phyloP scores from a whole-genome alignment of 257 asterid genomes.

The Pogostemon cablin region DNA sequence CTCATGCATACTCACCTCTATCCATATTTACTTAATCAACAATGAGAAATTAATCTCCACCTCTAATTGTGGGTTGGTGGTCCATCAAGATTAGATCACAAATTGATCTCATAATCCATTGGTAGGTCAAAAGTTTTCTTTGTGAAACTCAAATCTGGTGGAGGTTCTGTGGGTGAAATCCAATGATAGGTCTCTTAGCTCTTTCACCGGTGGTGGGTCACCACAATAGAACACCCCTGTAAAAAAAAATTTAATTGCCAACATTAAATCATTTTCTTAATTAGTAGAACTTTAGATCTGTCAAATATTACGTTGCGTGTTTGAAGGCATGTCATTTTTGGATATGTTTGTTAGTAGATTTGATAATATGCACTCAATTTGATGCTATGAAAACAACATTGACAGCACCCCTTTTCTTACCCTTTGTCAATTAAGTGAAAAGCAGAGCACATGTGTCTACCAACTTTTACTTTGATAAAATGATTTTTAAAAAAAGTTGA shows the following conservation, averaged over 20 bases:
- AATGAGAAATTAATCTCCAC: constrained; percentile 19
- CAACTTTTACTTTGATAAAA: constrained; percentile 20
- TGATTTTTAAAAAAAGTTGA: constrained; percentile 9
- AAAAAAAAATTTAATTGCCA: background rate
- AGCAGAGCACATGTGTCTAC: constrained; percentile 28
- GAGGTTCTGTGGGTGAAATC: constrained; percentile 74
- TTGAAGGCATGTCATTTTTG: background rate
- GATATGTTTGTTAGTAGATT: background rate
- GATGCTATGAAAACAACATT: constrained; percentile 7
- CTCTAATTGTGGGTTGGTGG: constrained; percentile 33
- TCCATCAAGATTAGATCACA: constrained; percentile 33
- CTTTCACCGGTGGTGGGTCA: constrained; percentile 77
- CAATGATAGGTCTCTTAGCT: constrained; percentile 61
- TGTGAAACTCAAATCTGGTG: constrained; percentile 88
- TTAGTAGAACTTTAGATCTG: background rate
- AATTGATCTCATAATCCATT: background rate
- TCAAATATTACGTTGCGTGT: constrained; percentile 16
- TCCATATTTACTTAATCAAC: constrained; percentile 19
- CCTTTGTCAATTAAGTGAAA: constrained; percentile 7
- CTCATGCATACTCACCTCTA: constrained; percentile 9
- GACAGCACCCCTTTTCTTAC: background rate
- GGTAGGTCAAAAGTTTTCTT: constrained; percentile 69
- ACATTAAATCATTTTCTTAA: background rate
- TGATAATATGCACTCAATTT: background rate
- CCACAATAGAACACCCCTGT: constrained; percentile 97